Evolutionary conservation across 2,329 filamentous ascomycete genomes (phyloP), one percentile per base, ranked within the genome.

Genomic region (Colletotrichum sansevieriae): DNA sequence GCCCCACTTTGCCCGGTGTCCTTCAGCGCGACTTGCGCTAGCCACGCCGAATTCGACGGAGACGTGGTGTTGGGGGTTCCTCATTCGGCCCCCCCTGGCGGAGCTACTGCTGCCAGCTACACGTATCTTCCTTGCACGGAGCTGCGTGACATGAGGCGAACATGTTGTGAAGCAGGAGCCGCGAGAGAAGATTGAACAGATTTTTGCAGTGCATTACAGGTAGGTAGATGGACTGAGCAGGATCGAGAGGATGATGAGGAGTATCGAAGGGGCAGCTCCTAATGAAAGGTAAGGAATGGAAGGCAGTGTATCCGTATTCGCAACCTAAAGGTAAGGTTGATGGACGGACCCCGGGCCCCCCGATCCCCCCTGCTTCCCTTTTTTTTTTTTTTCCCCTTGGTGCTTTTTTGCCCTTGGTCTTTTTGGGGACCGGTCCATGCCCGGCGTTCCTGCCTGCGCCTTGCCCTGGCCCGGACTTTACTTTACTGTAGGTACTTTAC

Each of bases 1-100:
- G 62, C 47, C 41, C 62, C 66, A 33, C 63, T 56, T 66, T 66
- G 49, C 15, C 66, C 62, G 55, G 65, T 35, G 55, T 54, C 49
- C 61, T 41, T 63, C 41, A 54, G 57, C 33, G 37, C 12, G 29
- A 29, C 29, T 9, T 9, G 29, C 29, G 29, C 29, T 29, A 29
- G 25, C 29, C 29, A 29, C 29, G 15, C 22, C 47, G 20, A 58
- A 59, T 35, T 29, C 18, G 51, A 41, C 22, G 43, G 2, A 37
- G 64, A 55, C 37, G 52, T 46, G 46, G 33, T 46, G 54, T 35
- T 20, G n/a, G n/a, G 29, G 13, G 62, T 65, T 55, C 61, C 65
- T 60, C 22, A 68, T 68, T 65, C 47, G 41, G 61, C 4, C 20
- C 51, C 51, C 60, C 52, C 61, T 68, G 61, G 29, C 54, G n/a